phyloP scores from a whole-genome alignment of 768 basidiomycete genomes.

The Boletus sp. region DNA sequence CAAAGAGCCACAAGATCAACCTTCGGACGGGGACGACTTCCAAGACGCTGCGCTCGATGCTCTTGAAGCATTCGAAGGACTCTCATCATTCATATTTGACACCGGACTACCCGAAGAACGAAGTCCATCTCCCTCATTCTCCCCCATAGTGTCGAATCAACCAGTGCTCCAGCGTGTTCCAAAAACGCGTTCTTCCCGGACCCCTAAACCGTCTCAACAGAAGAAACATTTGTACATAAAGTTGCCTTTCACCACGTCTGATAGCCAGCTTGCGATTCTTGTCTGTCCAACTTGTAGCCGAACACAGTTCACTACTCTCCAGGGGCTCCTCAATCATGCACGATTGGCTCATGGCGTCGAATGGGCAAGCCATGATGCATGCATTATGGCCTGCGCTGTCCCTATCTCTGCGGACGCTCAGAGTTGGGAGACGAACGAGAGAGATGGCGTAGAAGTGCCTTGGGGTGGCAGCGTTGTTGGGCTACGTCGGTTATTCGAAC shows the following conservation, averaged over 20 bases:
- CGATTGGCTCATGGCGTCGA: constrained; percentile 47
- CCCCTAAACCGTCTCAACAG: constrained; percentile 25
- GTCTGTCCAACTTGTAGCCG: constrained; percentile 43
- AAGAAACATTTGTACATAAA: constrained; percentile 43
- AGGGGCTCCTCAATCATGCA: constrained; percentile 51
- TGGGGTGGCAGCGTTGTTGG: constrained; percentile 41
- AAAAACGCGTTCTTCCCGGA: constrained; percentile 28
- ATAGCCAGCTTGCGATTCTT: constrained; percentile 33
- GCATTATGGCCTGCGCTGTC: constrained; percentile 44
- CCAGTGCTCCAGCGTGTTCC: constrained; percentile 17
- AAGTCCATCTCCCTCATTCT: constrained; percentile 22
- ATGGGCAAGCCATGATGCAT: constrained; percentile 51
- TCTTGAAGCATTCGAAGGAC: constrained; percentile 38
- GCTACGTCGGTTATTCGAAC: constrained; percentile 45
- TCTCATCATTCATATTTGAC: constrained; percentile 38
- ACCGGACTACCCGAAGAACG: constrained; percentile 18
- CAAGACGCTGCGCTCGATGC: constrained; percentile 42
- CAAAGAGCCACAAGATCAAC: constrained; percentile 12
- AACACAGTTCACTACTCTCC: constrained; percentile 48
- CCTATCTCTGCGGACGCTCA: constrained; percentile 33
- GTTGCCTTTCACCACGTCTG: constrained; percentile 26
- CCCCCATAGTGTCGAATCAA: constrained; percentile 13
- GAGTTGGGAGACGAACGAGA: constrained; percentile 35
- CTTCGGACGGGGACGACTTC: constrained; percentile 31
- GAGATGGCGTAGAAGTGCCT: constrained; percentile 35